Conservation (phyloP, 139 green algal genomes). For the Chlamydomonas sp. region DNA sequence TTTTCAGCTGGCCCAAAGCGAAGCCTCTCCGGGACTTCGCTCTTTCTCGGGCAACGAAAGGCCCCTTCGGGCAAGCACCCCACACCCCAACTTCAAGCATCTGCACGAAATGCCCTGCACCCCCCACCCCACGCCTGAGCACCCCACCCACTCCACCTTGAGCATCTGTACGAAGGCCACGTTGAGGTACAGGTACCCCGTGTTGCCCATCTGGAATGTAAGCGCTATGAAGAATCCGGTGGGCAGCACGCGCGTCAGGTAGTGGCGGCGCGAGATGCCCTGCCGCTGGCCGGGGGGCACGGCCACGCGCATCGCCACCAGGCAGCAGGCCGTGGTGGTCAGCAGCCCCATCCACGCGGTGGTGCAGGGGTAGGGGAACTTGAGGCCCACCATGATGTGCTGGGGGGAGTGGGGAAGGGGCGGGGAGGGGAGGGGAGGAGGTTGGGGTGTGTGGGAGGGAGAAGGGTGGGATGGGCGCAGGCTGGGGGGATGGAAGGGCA, state of each 20-base stretch:
- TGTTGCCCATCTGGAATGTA: constrained; percentile 74
- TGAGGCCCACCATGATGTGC: constrained; percentile 50
- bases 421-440: too few relatives aligned
- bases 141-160: constrained; percentile 43
- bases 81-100: too few relatives aligned
- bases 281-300: background rate
- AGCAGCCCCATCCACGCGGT: constrained; percentile 48
- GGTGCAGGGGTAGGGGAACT: constrained; percentile 50
- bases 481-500: too few relatives aligned
- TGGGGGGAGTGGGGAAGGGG: background rate
- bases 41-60: too few relatives aligned
- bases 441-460: too few relatives aligned
- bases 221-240: constrained; percentile 59
- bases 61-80: too few relatives aligned
- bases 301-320: background rate
- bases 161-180: constrained; percentile 94
- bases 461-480: background rate
- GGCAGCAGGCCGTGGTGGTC: constrained; percentile 33
- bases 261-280: constrained; percentile 29
- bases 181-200: constrained; percentile 92
- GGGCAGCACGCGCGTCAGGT: constrained; percentile 42
- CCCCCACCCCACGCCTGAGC: background rate
- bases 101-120: background rate
- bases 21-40: too few relatives aligned
- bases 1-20: too few relatives aligned